These are phyloP conservation scores for Inga oerstediana DNA, from an alignment of 306 rosid genomes.

Conservation along the genomic window DNA sequence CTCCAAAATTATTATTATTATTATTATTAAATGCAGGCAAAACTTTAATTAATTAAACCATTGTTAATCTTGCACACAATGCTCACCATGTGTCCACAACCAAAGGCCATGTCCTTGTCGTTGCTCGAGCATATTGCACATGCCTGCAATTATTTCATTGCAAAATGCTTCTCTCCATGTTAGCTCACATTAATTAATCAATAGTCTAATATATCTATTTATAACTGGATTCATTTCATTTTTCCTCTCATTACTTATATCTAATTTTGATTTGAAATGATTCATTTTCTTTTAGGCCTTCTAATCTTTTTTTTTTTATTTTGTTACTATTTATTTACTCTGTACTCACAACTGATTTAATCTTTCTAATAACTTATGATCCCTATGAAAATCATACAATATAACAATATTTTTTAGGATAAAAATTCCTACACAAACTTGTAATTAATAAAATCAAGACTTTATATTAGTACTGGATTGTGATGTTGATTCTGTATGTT, in stretches of 20 bases:
- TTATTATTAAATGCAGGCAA: not conserved
- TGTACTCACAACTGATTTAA: no score
- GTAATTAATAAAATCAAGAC: no score
- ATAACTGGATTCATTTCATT: not conserved
- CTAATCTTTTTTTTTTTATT: not conserved
- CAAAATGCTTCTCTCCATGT: not conserved
- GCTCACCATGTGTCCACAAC: not conserved
- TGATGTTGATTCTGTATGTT: no score
- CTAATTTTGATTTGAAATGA: no score
- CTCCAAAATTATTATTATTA: no score
- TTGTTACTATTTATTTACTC: not conserved
- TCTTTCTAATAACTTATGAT: not conserved
- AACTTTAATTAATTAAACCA: not conserved
- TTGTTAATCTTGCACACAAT: not conserved
- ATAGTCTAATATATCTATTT: not conserved
- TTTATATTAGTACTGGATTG: no score
- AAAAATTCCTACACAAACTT: no score
- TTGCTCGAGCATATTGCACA: slow-evolving; percentile 7
- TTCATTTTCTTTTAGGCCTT: no score
- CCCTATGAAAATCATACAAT: no score
- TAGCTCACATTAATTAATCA: not conserved
- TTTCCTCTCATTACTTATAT: no score
- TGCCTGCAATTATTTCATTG: not conserved
- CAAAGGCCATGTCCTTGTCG: slow-evolving; percentile 7
- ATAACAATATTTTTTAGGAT: no score